Percentiles rank a stretch among this genome's conserved stretches.
These are phyloP conservation scores for Candida bentonensis DNA, from an alignment of 805 yeast genomes.

Conservation along the genomic window DNA sequence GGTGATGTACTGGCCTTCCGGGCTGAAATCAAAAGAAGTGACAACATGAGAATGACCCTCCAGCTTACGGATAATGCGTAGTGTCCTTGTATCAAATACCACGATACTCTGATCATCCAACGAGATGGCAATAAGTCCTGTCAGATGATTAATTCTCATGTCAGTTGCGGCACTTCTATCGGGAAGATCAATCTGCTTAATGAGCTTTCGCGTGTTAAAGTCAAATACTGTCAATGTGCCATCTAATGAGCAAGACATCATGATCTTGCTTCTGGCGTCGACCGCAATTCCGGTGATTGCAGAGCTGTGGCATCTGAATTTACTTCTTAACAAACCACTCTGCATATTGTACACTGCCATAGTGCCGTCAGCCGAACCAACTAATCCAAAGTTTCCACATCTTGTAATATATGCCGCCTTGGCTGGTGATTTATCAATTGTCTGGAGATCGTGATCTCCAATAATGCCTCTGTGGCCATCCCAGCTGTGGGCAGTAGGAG, in stretches of 20 bases:
- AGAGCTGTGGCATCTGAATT: slow-evolving; percentile 38
- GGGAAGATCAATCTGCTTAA: slow-evolving; percentile 46
- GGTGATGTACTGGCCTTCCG: slow-evolving; percentile 91
- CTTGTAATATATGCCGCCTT: slow-evolving; percentile 68
- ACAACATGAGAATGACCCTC: slow-evolving; percentile 85
- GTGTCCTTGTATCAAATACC: slow-evolving; percentile 70
- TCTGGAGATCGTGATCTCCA: slow-evolving; percentile 55
- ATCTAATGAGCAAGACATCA: slow-evolving; percentile 82
- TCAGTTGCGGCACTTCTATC: slow-evolving; percentile 60
- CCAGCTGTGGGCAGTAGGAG: slow-evolving; percentile 83
- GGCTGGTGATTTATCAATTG: slow-evolving; percentile 67
- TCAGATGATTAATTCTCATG: slow-evolving; percentile 63
- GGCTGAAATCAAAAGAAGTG: slow-evolving; percentile 78
- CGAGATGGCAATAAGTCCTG: slow-evolving; percentile 75
- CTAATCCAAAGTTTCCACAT: slow-evolving; percentile 90
- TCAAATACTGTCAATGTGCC: slow-evolving; percentile 81
- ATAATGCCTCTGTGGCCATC: slow-evolving; percentile 62
- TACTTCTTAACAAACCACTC: slow-evolving; percentile 70
- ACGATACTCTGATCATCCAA: slow-evolving; percentile 78
- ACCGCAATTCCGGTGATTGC: slow-evolving; percentile 80
- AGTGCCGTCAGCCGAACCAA: slow-evolving; percentile 80
- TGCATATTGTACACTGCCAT: slow-evolving; percentile 81
- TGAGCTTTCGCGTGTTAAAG: slow-evolving; percentile 53
- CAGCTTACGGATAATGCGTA: slow-evolving; percentile 68
- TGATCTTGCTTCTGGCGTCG: slow-evolving; percentile 79